Evolutionary conservation across 345 rosid genomes (phyloP), one percentile per base, ranked within the genome.

Genomic region (Mallotus nudiflorus): DNA sequence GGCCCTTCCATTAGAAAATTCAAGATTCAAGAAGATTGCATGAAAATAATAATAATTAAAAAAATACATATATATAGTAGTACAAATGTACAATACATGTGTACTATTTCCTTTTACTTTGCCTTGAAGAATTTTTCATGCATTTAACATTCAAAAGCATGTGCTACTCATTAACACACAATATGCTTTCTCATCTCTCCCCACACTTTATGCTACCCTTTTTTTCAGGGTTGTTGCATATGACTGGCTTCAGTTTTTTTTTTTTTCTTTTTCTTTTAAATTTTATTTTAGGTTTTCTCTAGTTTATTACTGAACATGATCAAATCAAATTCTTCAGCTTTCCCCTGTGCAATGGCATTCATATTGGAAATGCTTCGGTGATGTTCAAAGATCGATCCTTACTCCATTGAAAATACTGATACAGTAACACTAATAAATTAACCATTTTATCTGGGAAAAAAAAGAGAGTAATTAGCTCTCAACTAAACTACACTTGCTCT

Each of bases 11-110:
- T 3, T 42, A 8, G 7, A 42, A 42, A 42, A 42, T 8, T 9
- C 46, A 42, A 9, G 46, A 42, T 42, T 42, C 9, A 8, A 8
- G 14, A 42, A 42, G 16, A 12, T 20, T 42, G 4, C 20, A 52
- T 4, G 9, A 22, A 20, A 22, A 25, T 25, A 54, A 25, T n/a
- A n/a, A n/a, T n/a, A 54, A 54, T 20, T 0, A 54, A 20, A 4
- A 3, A 11, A 20, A 20, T 4, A 20, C 3, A 2, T 11, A 12
- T 19, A 25, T 4, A 33, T 1, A 9, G 37, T 8, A 0, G 71
- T 25, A 68, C 48, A 27, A 22, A 24, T 33, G 70, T 53, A 67
- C 60, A 53, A 37, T 46, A 10, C 11, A 22, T 11, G 29, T 67
- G 58, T 28, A 18, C 63, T 59, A 40, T 22, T 14, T 49, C 27